These are phyloP conservation scores for Dothideomycetidae sp. DNA, from an alignment of 2,329 filamentous ascomycete species.

Conservation along the genomic window DNA sequence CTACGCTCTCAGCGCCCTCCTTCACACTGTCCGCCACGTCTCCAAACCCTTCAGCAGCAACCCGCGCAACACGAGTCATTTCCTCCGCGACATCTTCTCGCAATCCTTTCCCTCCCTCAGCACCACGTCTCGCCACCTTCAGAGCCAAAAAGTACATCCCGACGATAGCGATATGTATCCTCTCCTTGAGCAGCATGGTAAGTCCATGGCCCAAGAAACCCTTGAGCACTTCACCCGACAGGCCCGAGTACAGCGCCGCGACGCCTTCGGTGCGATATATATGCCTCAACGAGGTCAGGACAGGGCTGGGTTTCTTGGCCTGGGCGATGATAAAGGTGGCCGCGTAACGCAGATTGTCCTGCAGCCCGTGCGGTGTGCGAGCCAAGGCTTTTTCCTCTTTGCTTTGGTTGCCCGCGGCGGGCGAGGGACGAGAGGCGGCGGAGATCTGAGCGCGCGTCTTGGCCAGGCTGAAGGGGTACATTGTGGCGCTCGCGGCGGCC, in stretches of 20 bases:
- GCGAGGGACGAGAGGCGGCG: constrained; percentile 16
- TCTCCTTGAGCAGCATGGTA: constrained; percentile 76
- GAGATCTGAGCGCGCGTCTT: constrained; percentile 63
- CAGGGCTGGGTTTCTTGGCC: constrained; percentile 4
- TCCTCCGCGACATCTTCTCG: constrained; percentile 12
- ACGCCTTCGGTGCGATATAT: constrained; percentile 44
- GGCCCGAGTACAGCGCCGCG: constrained; percentile 57
- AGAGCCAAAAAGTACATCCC: constrained; percentile 54
- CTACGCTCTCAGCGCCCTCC: constrained; percentile 9
- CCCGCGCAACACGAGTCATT: constrained; percentile 9
- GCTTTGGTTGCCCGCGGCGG: constrained; percentile 1
- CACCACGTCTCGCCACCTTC: constrained; percentile 29
- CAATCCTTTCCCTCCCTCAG: constrained; percentile 24
- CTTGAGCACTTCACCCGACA: constrained; percentile 63
- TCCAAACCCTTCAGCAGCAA: constrained; percentile 6
- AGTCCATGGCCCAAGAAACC: constrained; percentile 76
- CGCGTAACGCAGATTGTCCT: constrained; percentile 1
- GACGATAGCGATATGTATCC: constrained; percentile 58
- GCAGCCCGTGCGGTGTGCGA: background rate
- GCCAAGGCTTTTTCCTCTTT: constrained; percentile 8
- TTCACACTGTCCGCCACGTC: constrained; percentile 12
- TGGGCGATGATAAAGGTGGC: background rate
- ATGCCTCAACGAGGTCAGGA: constrained; percentile 18
- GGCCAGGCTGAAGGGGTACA: constrained; percentile 77
- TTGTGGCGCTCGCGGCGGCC: constrained; percentile 57